Conservation (phyloP, 1,139 yeast genomes). For the Protomyces gravidus region DNA sequence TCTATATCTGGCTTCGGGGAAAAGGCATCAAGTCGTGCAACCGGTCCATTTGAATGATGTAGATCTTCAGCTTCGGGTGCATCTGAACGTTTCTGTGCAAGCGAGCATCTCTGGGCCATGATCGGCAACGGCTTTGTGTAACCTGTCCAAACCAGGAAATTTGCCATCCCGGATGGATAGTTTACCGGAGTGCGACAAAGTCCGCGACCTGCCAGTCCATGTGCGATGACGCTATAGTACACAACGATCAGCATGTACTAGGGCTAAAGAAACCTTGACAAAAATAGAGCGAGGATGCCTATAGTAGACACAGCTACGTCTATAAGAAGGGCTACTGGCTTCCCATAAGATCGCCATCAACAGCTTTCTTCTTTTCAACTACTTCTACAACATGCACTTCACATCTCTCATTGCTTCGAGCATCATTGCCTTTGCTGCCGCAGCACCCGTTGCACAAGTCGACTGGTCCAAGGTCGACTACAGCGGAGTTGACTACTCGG, state of each 20-base stretch:
- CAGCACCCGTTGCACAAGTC: not conserved
- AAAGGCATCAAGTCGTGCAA: too few relatives aligned
- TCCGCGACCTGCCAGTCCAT: not conserved
- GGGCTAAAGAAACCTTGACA: not conserved
- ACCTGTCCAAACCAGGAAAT: not conserved
- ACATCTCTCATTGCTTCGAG: slow-evolving; percentile 24
- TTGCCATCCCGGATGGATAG: not conserved
- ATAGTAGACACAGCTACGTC: not conserved
- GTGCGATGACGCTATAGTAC: not conserved
- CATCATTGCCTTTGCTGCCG: slow-evolving; percentile 23
- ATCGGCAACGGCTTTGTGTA: too few relatives aligned
- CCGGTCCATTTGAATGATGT: too few relatives aligned
- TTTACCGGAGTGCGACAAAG: not conserved
- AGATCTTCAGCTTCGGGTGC: too few relatives aligned
- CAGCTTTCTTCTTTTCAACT: not conserved
- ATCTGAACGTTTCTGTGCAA: too few relatives aligned
- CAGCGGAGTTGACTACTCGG: not conserved
- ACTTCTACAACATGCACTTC: slow-evolving; percentile 14
- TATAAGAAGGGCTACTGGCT: not conserved
- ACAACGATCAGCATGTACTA: not conserved
- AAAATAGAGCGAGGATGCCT: not conserved
- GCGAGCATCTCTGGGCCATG: too few relatives aligned
- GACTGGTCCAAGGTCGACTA: slow-evolving; percentile 3
- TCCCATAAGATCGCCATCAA: not conserved
- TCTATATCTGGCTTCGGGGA: too few relatives aligned